These are phyloP conservation scores for Austroboletus niveus DNA, from an alignment of 1,284 basidiomycete species.

Conservation along the genomic window DNA sequence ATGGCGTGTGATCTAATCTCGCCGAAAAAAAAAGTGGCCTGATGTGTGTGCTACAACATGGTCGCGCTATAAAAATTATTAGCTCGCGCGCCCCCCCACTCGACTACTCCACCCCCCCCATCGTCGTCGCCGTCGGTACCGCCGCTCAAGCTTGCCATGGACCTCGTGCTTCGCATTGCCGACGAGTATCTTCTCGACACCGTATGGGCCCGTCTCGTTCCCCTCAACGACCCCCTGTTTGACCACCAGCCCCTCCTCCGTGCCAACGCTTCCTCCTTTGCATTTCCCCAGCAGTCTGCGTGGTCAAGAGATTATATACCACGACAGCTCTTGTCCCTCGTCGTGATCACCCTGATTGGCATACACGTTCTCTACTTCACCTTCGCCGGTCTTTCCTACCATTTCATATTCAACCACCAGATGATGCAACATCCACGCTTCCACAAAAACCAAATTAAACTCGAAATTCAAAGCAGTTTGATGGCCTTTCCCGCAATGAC, in stretches of 20 bases:
- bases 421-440: conserved; percentile 97
- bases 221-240: conserved; percentile 41
- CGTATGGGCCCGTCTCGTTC: conserved; percentile 73
- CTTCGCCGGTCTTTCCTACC: conserved; percentile 84
- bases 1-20: conserved; percentile 19
- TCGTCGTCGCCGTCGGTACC: not conserved
- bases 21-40: conserved; percentile 24
- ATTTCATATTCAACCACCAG: conserved; percentile 90
- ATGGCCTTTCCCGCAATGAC: conserved; percentile 81
- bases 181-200: conserved; percentile 81
- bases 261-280: conserved; percentile 28
- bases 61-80: conserved; percentile 24
- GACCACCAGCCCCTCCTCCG: conserved; percentile 26
- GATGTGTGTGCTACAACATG: conserved; percentile 16
- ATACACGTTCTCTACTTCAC: conserved; percentile 84
- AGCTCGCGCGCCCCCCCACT: not conserved
- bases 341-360: conserved; percentile 75
- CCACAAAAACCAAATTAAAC: conserved; percentile 81
- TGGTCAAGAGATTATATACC: conserved; percentile 81
- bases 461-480: conserved; percentile 81
- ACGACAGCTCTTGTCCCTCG: conserved; percentile 79
- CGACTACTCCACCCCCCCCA: too few relatives aligned
- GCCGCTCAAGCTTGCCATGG: conserved; percentile 57
- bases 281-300: conserved; percentile 44
- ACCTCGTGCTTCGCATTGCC: conserved; percentile 69